Conservation (phyloP, 768 basidiomycete genomes). For the Naematelia encephala region DNA sequence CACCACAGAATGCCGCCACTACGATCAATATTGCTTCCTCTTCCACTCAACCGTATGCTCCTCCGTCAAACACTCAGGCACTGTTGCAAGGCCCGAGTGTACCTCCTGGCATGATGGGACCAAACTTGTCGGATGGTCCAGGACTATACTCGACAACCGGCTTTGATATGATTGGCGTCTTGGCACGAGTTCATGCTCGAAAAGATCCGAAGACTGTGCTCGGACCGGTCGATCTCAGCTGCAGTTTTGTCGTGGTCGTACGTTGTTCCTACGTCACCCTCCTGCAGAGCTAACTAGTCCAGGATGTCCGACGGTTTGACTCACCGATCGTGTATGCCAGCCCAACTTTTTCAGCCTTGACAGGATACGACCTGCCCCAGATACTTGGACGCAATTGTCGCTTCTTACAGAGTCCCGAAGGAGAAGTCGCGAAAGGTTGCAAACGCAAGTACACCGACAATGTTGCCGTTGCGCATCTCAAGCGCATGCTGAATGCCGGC, state of each 20-base stretch:
- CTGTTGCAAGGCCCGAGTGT: slow-evolving; percentile 26
- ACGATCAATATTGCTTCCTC: slow-evolving; percentile 40
- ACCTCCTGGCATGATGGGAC: slow-evolving; percentile 20
- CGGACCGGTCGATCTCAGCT: slow-evolving; percentile 88
- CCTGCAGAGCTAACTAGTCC: slow-evolving; percentile 2
- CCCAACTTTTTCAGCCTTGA: slow-evolving; percentile 66
- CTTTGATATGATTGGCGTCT: slow-evolving; percentile 79
- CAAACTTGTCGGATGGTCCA: slow-evolving; percentile 37
- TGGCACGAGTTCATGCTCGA: slow-evolving; percentile 71
- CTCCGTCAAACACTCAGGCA: slow-evolving; percentile 28
- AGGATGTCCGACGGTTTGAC: slow-evolving; percentile 75
- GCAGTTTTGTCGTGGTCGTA: slow-evolving; percentile 78
- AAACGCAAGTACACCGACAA: slow-evolving; percentile 63
- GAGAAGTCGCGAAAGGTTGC: slow-evolving; percentile 57
- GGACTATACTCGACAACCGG: slow-evolving; percentile 83
- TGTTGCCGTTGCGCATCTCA: slow-evolving; percentile 65
- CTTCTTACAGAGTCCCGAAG: slow-evolving; percentile 59
- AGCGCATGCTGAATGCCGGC: slow-evolving; percentile 63
- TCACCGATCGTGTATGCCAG: slow-evolving; percentile 86
- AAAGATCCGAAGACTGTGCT: slow-evolving; percentile 70
- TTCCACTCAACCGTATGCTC: slow-evolving; percentile 38
- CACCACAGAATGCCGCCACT: slow-evolving; percentile 1
- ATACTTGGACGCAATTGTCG: slow-evolving; percentile 82
- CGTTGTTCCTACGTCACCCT: slow-evolving; percentile 13
- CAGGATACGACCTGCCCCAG: slow-evolving; percentile 57